Base-by-base conservation (phyloP, 495 filamentous ascomycete species). In the Neurospora sp. region DNA sequence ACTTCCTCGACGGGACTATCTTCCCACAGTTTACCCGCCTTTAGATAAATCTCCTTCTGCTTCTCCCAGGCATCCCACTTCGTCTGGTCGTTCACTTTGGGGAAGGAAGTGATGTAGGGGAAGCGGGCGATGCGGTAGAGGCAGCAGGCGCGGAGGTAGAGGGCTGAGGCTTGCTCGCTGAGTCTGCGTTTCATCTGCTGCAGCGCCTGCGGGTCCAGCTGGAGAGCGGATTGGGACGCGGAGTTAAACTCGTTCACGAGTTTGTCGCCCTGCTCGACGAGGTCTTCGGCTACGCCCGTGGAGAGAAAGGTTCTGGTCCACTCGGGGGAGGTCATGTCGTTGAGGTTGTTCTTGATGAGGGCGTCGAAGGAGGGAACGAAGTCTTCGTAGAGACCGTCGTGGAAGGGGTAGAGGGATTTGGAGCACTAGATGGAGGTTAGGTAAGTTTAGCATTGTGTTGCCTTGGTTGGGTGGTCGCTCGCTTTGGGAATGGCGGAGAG, bases 121-220 rank as follows among this genome's bases (percentile, higher is more conserved):
- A 94, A 94, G 20, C 92, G 88, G 0, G 91, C 85, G 75, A 94
- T 94, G 66, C 92, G 88, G 77, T 92, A 89, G 38, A 94, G 83
- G 62, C 90, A 90, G 0, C 91, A 90, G 5, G 90, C 90, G 27
- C 92, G 89, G 31, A 93, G 84, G 77, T 92, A 93, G 39, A 92
- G 84, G 27, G 88, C 84, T 0, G 85, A 85, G 2, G 92, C 91
- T 38, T 81, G 81, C 18, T 85, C 81, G 2, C 75, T 75, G 12
- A 62, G 54, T 62, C 8, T 23, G 5, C 20, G 20, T 54, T 11
- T 54, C 11, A 14, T 1, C 18, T 20, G 42, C 42, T 10, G 20
- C 31, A 31, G 31, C 31, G 31, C 31, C 31, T 31, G 31, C 31
- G 31, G 31, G 31, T 31, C 31, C 31, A 31, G 31, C 31, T 31